These are phyloP conservation scores for Penstemon davidsonii DNA, from an alignment of 257 asterid species.

Conservation along the genomic window DNA sequence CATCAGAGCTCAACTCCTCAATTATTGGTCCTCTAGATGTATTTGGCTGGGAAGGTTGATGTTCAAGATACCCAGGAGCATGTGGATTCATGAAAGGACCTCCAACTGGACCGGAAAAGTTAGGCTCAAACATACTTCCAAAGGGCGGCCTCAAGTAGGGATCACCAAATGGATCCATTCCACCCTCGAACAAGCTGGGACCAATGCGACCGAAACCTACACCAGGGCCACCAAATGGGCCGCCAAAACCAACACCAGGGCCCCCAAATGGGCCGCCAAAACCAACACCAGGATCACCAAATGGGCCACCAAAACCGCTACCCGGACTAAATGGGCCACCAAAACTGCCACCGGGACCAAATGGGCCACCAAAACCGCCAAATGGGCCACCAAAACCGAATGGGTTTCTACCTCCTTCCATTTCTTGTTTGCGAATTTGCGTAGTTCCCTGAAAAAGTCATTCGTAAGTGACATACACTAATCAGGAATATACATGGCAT, in stretches of 20 bases:
- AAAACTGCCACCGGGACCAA: conserved; percentile 37
- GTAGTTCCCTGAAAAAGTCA: conserved; percentile 31
- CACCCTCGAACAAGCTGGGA: conserved; percentile 60
- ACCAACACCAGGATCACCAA: conserved; percentile 47
- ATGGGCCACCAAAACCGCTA: conserved; percentile 14
- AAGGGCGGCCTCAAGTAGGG: conserved; percentile 77
- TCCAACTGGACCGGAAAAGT: conserved; percentile 11
- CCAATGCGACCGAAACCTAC: conserved; percentile 53
- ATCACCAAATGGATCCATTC: conserved; percentile 84
- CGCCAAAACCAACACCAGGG: conserved; percentile 32
- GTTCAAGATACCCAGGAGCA: conserved; percentile 49
- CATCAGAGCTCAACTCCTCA: conserved; percentile 90
- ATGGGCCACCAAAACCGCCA: conserved; percentile 61
- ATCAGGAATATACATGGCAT: background rate
- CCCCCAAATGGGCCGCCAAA: conserved; percentile 16
- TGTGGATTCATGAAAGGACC: conserved; percentile 43
- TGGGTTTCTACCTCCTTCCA: conserved; percentile 88
- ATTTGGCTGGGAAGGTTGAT: conserved; percentile 46
- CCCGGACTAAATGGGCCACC: conserved; percentile 34
- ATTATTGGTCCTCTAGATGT: conserved; percentile 68
- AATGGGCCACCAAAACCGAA: conserved; percentile 69
- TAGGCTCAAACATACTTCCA: conserved; percentile 54
- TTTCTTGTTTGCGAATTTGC: conserved; percentile 20
- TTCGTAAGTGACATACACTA: conserved; percentile 5
- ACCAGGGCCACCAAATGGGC: conserved; percentile 34